phyloP scores from a whole-genome alignment of 2,329 filamentous ascomycete genomes.

The Penicillium sp. region DNA sequence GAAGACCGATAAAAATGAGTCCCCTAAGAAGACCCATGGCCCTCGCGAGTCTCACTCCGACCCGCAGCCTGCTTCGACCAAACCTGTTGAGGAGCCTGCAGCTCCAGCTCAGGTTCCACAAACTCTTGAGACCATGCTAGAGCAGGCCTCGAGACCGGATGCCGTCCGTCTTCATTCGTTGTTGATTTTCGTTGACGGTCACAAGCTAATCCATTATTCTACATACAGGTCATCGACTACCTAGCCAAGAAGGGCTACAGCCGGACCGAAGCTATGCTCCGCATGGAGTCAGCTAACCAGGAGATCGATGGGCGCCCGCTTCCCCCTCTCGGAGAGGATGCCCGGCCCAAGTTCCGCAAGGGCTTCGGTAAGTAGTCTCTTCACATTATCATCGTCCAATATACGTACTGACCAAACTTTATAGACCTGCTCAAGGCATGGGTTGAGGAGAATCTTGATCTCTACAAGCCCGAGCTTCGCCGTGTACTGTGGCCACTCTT shows the following conservation, averaged over 20 bases:
- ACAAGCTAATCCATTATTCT: not conserved
- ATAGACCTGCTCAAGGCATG: conserved; percentile 74
- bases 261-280: conserved; percentile 87
- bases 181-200: not conserved
- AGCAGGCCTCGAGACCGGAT: not conserved
- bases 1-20: not conserved
- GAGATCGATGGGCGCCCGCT: conserved; percentile 81
- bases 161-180: conserved; percentile 6
- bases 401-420: conserved; percentile 11
- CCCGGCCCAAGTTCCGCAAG: conserved; percentile 77
- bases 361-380: conserved; percentile 62
- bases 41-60: too few relatives aligned
- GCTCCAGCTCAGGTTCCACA: not conserved
- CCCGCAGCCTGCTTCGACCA: not conserved
- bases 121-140: not conserved
- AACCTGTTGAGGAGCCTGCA: not conserved
- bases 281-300: conserved; percentile 84
- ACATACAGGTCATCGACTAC: conserved; percentile 83
- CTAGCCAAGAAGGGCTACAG: conserved; percentile 94
- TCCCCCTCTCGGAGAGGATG: conserved; percentile 69
- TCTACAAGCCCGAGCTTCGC: conserved; percentile 93
- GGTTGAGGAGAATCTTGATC: conserved; percentile 89
- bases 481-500: conserved; percentile 93
- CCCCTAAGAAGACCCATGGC: not conserved
- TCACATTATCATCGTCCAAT: not conserved